Conservation (phyloP, 148 eudicot genomes). For the Rhododendron ferrugineum region DNA sequence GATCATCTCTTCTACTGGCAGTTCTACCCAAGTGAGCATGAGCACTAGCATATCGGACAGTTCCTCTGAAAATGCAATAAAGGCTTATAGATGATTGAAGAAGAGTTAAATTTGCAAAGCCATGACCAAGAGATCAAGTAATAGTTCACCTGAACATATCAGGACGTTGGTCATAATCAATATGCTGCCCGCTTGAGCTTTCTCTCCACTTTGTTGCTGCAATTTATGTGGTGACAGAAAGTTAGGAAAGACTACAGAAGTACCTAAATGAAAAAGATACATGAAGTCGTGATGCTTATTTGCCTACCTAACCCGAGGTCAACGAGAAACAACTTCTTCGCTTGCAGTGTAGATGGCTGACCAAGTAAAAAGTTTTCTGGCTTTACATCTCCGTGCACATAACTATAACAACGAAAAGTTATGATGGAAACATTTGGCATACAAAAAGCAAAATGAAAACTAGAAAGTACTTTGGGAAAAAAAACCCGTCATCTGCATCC, state of each 20-base stretch:
- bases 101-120: neutral
- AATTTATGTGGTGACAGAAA: slow-evolving; percentile 13
- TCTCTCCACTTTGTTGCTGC: slow-evolving; percentile 93
- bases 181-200: slow-evolving; percentile 55
- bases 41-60: slow-evolving; percentile 89
- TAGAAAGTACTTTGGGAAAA: neutral
- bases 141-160: slow-evolving; percentile 71
- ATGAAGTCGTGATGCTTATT: neutral
- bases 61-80: slow-evolving; percentile 44
- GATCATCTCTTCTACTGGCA: slow-evolving; percentile 89
- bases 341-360: slow-evolving; percentile 76
- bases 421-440: neutral
- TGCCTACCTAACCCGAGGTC: slow-evolving; percentile 80
- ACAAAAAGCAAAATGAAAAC: neutral
- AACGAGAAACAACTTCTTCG: slow-evolving; percentile 83
- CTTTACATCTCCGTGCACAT: slow-evolving; percentile 91
- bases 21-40: slow-evolving; percentile 98
- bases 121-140: slow-evolving; percentile 2
- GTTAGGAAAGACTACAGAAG: neutral
- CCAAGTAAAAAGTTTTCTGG: slow-evolving; percentile 92
- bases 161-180: slow-evolving; percentile 88
- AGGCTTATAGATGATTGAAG: neutral
- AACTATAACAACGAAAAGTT: slow-evolving; percentile 28
- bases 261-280: neutral
- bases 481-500: neutral